phyloP scores from a whole-genome alignment of 768 basidiomycete species.

The Gyrodon lividus region DNA sequence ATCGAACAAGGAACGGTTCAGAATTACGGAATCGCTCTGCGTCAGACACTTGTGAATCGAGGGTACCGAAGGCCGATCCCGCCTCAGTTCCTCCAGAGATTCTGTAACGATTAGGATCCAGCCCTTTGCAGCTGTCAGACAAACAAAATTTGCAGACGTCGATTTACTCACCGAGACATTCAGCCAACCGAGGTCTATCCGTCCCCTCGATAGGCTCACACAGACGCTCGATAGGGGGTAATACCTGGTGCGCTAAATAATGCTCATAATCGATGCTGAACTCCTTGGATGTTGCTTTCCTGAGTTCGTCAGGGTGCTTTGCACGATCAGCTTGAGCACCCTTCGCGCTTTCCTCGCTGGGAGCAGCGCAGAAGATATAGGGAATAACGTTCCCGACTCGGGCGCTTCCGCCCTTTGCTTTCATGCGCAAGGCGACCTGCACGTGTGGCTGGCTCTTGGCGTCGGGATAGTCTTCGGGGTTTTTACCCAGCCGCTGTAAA shows the following conservation, averaged over 20 bases:
- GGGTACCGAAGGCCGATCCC: slow-evolving; percentile 59
- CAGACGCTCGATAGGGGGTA: slow-evolving; percentile 92
- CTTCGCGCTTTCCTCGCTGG: slow-evolving; percentile 69
- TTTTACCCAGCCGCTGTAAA: slow-evolving; percentile 86
- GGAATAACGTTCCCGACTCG: slow-evolving; percentile 91
- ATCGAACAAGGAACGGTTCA: slow-evolving; percentile 69
- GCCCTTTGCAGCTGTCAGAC: slow-evolving; percentile 38
- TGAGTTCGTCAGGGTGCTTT: slow-evolving; percentile 90
- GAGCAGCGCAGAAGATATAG: slow-evolving; percentile 87
- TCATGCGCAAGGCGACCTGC: slow-evolving; percentile 91
- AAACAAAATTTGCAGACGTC: neutral
- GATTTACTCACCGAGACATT: slow-evolving; percentile 76
- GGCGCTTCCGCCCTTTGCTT: slow-evolving; percentile 76
- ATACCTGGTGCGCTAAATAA: slow-evolving; percentile 87
- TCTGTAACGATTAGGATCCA: slow-evolving; percentile 59
- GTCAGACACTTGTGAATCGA: slow-evolving; percentile 90
- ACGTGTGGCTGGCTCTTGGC: slow-evolving; percentile 95
- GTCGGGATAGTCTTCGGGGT: slow-evolving; percentile 96
- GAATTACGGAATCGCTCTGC: slow-evolving; percentile 82
- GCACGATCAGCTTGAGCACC: slow-evolving; percentile 86
- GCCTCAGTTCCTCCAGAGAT: slow-evolving; percentile 50
- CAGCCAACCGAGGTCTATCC: slow-evolving; percentile 86
- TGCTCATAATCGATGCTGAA: slow-evolving; percentile 86
- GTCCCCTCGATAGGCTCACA: slow-evolving; percentile 98
- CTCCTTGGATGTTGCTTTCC: slow-evolving; percentile 55